A percentile compares a stretch with the other conserved stretches of the same genome.
Conservation (phyloP, 2,329 filamentous ascomycete genomes). For the Pezicula carpinea region DNA sequence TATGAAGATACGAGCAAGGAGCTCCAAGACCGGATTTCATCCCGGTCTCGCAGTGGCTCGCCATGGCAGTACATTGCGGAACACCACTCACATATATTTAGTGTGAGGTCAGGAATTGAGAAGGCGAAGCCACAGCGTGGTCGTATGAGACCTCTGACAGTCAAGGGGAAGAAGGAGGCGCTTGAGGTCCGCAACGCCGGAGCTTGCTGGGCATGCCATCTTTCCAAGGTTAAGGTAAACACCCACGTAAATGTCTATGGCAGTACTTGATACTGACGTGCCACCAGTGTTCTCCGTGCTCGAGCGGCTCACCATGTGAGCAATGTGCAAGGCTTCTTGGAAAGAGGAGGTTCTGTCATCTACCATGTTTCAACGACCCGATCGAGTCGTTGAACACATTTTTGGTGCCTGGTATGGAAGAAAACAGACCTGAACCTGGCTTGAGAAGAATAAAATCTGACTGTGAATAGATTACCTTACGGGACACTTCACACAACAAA, state of each 20-base stretch:
- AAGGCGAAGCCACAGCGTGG: constrained; percentile 21
- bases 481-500: constrained; percentile 22
- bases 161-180: constrained; percentile 26
- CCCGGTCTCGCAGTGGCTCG: constrained; percentile 10
- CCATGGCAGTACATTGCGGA: constrained; percentile 10
- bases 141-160: constrained; percentile 22
- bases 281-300: constrained; percentile 26
- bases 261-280: neutral
- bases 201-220: constrained; percentile 30
- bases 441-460: constrained; percentile 5
- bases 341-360: constrained; percentile 27
- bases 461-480: constrained; percentile 19
- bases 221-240: constrained; percentile 27
- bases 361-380: constrained; percentile 28
- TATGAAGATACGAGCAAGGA: neutral
- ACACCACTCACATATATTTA: constrained; percentile 23
- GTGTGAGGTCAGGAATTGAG: constrained; percentile 13
- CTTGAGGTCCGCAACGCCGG: constrained; percentile 26
- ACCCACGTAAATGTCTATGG: neutral
- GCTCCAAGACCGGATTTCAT: constrained; percentile 7
- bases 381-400: constrained; percentile 24
- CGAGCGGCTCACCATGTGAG: constrained; percentile 25
- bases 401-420: constrained; percentile 24
- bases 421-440: neutral
- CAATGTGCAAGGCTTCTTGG: constrained; percentile 24